A percentile compares a stretch with the other conserved stretches of the same genome.
phyloP scores from a whole-genome alignment of 768 basidiomycete genomes.

The Russula olivacea region DNA sequence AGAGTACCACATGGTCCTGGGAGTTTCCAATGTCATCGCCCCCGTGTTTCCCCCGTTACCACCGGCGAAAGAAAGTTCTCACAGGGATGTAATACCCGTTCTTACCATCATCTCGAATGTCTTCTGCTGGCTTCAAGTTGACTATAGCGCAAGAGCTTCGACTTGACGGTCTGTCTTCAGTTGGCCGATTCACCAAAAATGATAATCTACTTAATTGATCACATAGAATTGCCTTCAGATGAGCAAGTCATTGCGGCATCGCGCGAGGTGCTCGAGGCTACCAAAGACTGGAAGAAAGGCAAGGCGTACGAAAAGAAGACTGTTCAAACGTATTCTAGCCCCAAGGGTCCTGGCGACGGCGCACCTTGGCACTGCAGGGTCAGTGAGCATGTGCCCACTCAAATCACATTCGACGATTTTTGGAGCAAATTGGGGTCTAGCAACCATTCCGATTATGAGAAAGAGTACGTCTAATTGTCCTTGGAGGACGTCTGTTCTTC shows the following conservation, averaged over 20 bases:
- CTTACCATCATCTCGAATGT: slow-evolving; percentile 21
- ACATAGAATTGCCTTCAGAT: slow-evolving; percentile 55
- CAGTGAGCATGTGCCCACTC: slow-evolving; percentile 58
- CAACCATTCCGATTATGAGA: slow-evolving; percentile 64
- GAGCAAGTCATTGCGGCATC: slow-evolving; percentile 50
- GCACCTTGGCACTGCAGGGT: slow-evolving; percentile 64
- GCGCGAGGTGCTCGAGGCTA: slow-evolving; percentile 50
- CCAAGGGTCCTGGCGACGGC: slow-evolving; percentile 49
- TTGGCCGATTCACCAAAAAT: background rate
- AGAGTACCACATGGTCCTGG: background rate
- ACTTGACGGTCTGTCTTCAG: slow-evolving; percentile 33
- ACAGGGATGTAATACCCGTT: background rate
- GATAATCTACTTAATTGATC: background rate
- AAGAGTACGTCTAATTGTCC: slow-evolving; percentile 43
- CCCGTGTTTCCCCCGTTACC: background rate
- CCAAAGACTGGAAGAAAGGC: slow-evolving; percentile 58
- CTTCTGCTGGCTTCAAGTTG: slow-evolving; percentile 30
- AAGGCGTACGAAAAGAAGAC: slow-evolving; percentile 50
- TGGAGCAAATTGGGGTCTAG: slow-evolving; percentile 57
- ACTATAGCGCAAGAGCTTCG: slow-evolving; percentile 36
- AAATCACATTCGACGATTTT: slow-evolving; percentile 66
- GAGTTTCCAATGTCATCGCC: background rate
- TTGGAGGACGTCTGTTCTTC: too few species aligned
- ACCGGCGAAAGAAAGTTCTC: background rate
- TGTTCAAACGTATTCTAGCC: slow-evolving; percentile 50